Evolutionary conservation across 2,329 filamentous ascomycete species (phyloP), one percentile per base, ranked within the genome.

Genomic region (Aureobasidium melanogenum): DNA sequence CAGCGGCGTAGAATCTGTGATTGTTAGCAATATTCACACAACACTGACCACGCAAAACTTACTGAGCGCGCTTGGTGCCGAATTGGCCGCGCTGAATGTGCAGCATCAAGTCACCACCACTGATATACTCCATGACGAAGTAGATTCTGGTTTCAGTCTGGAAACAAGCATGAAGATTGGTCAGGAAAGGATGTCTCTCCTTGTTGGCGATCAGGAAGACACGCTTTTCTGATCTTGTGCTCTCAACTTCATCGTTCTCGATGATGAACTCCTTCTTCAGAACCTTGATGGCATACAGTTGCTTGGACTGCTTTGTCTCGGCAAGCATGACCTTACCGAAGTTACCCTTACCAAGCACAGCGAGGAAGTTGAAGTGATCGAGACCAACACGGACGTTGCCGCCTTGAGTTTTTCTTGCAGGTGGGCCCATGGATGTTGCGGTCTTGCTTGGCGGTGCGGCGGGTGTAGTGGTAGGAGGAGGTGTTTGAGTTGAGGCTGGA

Each of bases 221-320:
- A 65, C 94, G 84, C 83, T 99, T 99, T 76, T 99, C 94, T 0
- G 94, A 99, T 66, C 93, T 86, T 44, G 91, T 97, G 75, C 93
- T 97, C 75, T 99, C 94, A 8, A 99, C 94, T 78, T 99, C 94
- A 71, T 99, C 94, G 66, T 99, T 96, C 73, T 99, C 95, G 64
- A 99, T 99, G 72, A 99, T 99, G 74, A 99, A 99, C 74, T 99
- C 94, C 79, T 99, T 99, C 83, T 99, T 99, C 68, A 99, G 79
- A 39, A 99, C 94, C 77, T 99, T 99, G 76, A 99, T 99, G 62
- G 94, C 94, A 73, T 97, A 99, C 8, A 99, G 81, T 74, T 93
- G 89, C 75, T 92, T 90, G 10, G 89, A 86, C 60, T 86, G 86
- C 80, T 99, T 99, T 1, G 94, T 96, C 77, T 99, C 95, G 2